Conservation (phyloP, 345 rosid genomes). For the Streptanthus diversifolius region DNA sequence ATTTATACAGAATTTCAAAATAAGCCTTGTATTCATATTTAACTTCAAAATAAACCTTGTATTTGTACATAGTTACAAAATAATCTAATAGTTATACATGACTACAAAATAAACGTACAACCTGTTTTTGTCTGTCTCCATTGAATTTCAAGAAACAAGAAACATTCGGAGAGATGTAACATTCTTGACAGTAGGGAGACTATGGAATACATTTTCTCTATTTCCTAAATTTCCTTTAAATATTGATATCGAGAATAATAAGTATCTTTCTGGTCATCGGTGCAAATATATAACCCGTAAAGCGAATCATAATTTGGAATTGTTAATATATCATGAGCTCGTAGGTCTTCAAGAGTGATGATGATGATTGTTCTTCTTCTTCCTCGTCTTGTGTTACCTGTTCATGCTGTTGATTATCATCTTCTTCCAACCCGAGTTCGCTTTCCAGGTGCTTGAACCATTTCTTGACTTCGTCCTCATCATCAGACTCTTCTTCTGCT, state of each 20-base stretch:
- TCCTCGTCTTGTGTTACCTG: conserved; percentile 1
- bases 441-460: conserved; percentile 63
- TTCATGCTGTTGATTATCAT: conserved; percentile 27
- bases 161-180: background rate
- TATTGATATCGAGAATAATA: background rate
- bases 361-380: conserved; percentile 5
- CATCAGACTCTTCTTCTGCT: conserved; percentile 29
- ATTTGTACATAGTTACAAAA: background rate
- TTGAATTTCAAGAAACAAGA: background rate
- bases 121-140: background rate
- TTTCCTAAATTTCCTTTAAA: background rate
- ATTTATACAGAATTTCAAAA: background rate
- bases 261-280: background rate
- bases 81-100: background rate
- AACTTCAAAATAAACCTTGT: background rate
- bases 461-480: conserved; percentile 42
- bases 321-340: conserved; percentile 29
- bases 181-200: background rate
- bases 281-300: background rate
- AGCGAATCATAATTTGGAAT: background rate
- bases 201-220: background rate
- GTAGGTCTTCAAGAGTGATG: conserved; percentile 25
- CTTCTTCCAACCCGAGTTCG: conserved; percentile 58
- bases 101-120: background rate
- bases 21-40: background rate